Evolutionary conservation across 108 stramenopile genomes (phyloP).

Genomic region (Phaeodactylum tricornutum): DNA sequence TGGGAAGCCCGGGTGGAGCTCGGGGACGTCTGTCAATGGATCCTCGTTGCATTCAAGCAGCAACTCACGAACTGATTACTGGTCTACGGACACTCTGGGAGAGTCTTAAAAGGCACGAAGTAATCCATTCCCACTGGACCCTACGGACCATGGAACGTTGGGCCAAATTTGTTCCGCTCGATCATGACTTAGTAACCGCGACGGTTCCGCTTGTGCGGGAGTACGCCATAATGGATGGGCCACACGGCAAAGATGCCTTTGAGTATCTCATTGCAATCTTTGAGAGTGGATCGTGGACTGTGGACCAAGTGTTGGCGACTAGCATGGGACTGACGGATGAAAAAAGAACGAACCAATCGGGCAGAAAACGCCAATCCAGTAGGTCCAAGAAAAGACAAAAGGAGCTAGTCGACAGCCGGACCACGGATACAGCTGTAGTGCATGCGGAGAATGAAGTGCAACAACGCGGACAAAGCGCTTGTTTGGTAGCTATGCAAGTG

Average conservation of each 20-base stretch:
- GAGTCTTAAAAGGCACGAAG: too few species aligned
- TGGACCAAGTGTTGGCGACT: conserved; percentile 46
- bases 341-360: conserved; percentile 22
- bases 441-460: conserved; percentile 43
- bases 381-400: conserved; percentile 62
- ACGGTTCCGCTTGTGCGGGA: conserved; percentile 18
- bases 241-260: conserved; percentile 9
- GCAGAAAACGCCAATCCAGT: conserved; percentile 46
- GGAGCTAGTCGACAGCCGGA: conserved; percentile 28
- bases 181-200: conserved; percentile 33
- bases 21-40: conserved; percentile 54
- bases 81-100: too few species aligned
- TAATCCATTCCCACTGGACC: conserved; percentile 3
- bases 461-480: conserved; percentile 51
- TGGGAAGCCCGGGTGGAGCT: conserved; percentile 45
- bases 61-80: conserved; percentile 49
- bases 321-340: conserved; percentile 30
- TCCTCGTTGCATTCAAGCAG: conserved; percentile 54
- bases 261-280: conserved; percentile 59
- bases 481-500: conserved; percentile 24
- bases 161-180: conserved; percentile 60
- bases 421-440: conserved; percentile 17
- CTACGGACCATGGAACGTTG: conserved; percentile 38
- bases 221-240: not conserved
- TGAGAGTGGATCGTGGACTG: conserved; percentile 53